Percentiles rank a stretch among this genome's conserved stretches.
These are phyloP conservation scores for Cenococcum geophilum DNA, from an alignment of 495 filamentous ascomycete genomes.

Conservation along the genomic window DNA sequence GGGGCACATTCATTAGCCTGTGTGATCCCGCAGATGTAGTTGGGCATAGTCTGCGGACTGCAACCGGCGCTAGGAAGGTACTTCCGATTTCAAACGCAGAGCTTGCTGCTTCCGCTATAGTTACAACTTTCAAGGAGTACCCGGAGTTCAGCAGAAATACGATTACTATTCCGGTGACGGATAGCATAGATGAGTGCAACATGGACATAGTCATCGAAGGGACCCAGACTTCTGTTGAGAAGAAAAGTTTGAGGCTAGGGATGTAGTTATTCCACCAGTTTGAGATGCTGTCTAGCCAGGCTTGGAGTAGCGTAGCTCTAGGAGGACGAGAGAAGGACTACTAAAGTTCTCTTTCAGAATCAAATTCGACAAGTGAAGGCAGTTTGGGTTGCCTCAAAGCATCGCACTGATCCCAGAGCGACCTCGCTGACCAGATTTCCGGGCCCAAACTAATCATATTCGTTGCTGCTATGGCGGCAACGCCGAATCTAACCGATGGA, in stretches of 20 bases:
- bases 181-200: neutral
- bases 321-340: neutral
- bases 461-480: neutral
- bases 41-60: neutral
- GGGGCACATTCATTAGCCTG: neutral
- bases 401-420: constrained; percentile 2
- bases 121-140: constrained; percentile 1
- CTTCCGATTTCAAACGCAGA: constrained; percentile 1
- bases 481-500: neutral
- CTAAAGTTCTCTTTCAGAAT: neutral
- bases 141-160: constrained; percentile 1
- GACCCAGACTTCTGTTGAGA: constrained; percentile 2
- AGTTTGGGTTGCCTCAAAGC: neutral
- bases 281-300: neutral
- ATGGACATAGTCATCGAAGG: neutral
- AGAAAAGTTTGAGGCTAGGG: constrained; percentile 3
- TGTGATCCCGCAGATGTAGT: neutral
- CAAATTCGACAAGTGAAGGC: neutral
- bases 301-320: neutral
- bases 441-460: neutral
- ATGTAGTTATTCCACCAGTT: neutral
- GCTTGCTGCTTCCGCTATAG: neutral
- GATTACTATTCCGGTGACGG: neutral
- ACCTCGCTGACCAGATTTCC: neutral
- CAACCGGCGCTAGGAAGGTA: neutral